phyloP scores from a whole-genome alignment of 1,284 basidiomycete species.

The Vanrija pseudolonga region DNA sequence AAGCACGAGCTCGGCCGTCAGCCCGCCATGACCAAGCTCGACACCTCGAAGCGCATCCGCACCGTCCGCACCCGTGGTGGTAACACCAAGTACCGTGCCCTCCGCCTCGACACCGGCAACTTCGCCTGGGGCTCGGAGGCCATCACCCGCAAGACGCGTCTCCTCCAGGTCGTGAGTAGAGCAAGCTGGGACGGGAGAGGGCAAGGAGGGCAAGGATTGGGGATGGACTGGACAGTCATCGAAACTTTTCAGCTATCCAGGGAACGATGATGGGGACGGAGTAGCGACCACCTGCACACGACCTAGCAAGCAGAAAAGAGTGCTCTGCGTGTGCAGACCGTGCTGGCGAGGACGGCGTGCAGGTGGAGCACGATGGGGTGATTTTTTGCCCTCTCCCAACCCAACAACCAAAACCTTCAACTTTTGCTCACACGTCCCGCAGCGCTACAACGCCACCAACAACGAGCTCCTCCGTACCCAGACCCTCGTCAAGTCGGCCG shows the following conservation, averaged over 20 bases:
- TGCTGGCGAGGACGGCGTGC: background rate
- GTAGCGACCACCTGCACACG: too few species aligned
- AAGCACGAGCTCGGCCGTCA: constrained; percentile 98
- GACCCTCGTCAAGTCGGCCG: constrained; percentile 89
- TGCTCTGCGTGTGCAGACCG: background rate
- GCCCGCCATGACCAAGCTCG: constrained; percentile 87
- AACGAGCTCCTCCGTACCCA: constrained; percentile 98
- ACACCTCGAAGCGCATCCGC: constrained; percentile 84
- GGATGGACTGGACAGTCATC: background rate
- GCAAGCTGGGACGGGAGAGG: background rate
- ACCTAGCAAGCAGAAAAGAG: background rate
- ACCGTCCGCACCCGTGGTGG: constrained; percentile 89
- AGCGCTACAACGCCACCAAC: constrained; percentile 98
- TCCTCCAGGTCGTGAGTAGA: constrained; percentile 85
- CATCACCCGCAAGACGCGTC: constrained; percentile 85
- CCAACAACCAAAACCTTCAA: background rate
- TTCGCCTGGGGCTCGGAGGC: constrained; percentile 95
- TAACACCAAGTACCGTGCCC: constrained; percentile 86
- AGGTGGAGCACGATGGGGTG: background rate
- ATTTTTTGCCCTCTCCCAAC: too few species aligned
- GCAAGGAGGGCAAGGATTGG: background rate
- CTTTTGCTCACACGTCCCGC: constrained; percentile 7
- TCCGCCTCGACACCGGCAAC: constrained; percentile 90
- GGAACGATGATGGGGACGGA: too few species aligned
- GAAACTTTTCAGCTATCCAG: too few species aligned